Conservation (phyloP, 1,284 basidiomycete genomes). For the Cryptococcus sp. region DNA sequence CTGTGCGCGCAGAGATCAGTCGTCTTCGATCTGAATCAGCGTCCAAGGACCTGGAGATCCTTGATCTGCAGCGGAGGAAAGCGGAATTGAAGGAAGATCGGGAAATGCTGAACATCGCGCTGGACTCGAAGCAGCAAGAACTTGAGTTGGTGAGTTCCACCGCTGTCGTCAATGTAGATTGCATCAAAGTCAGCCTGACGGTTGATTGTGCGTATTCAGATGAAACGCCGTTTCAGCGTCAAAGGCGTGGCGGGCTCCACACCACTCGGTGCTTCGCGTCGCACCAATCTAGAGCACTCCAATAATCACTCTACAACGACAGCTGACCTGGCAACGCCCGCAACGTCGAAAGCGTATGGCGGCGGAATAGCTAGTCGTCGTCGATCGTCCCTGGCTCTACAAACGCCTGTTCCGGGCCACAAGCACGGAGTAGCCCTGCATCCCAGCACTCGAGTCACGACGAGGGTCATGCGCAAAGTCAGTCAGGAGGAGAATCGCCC, state of each 20-base stretch:
- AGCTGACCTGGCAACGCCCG: conserved; percentile 4
- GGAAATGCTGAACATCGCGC: conserved; percentile 74
- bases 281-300: conserved; percentile 6
- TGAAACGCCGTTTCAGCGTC: conserved; percentile 69
- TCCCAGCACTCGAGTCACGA: conserved; percentile 16
- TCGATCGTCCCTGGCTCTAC: conserved; percentile 15
- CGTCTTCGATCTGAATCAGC: conserved; percentile 72
- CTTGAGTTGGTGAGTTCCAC: conserved; percentile 69
- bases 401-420: conserved; percentile 8
- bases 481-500: conserved; percentile 24
- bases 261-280: conserved; percentile 45
- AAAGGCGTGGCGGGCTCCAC: conserved; percentile 65
- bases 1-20: conserved; percentile 60
- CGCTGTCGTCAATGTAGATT: neutral
- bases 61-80: conserved; percentile 69
- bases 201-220: conserved; percentile 52
- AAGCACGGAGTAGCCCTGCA: conserved; percentile 19
- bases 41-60: conserved; percentile 74
- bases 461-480: conserved; percentile 13
- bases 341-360: neutral
- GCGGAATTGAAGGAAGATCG: conserved; percentile 73
- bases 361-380: conserved; percentile 6
- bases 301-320: neutral
- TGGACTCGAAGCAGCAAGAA: conserved; percentile 88
- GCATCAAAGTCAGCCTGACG: neutral